These are phyloP conservation scores for Petasospora rhodanensis DNA, from an alignment of 1,139 yeast species.

Conservation along the genomic window DNA sequence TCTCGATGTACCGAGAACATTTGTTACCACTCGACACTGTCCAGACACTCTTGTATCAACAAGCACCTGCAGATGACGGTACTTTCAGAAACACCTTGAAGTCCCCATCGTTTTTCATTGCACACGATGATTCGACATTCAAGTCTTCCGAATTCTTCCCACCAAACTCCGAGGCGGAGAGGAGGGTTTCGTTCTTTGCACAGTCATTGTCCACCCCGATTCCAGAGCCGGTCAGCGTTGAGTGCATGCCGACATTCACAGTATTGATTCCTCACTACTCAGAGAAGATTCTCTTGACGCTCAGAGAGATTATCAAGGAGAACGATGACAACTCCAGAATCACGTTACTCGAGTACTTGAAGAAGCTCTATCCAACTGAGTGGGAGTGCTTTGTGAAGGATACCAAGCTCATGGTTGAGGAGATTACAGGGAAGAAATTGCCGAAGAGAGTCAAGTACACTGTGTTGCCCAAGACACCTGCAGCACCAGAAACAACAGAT, in stretches of 20 bases:
- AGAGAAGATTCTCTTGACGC: constrained; percentile 63
- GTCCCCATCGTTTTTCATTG: constrained; percentile 67
- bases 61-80: constrained; percentile 35
- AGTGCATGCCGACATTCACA: constrained; percentile 78
- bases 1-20: constrained; percentile 76
- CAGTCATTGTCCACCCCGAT: constrained; percentile 78
- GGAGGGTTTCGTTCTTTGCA: constrained; percentile 83
- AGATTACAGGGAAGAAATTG: too few species aligned
- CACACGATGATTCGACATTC: constrained; percentile 71
- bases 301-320: constrained; percentile 66
- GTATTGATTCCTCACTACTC: constrained; percentile 83
- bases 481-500: too few species aligned
- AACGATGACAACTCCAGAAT: constrained; percentile 54
- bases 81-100: constrained; percentile 33
- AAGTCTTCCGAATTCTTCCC: constrained; percentile 55
- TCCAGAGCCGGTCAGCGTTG: constrained; percentile 66
- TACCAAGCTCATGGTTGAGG: constrained; percentile 44
- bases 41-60: constrained; percentile 53
- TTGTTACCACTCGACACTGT: constrained; percentile 70
- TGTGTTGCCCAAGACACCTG: too few species aligned
- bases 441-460: too few species aligned
- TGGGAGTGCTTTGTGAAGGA: constrained; percentile 77
- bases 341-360: constrained; percentile 69
- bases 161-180: constrained; percentile 73
- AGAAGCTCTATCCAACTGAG: constrained; percentile 62